Evolutionary conservation across 345 rosid species (phyloP).

Genomic region (Gynandropsis gynandra): DNA sequence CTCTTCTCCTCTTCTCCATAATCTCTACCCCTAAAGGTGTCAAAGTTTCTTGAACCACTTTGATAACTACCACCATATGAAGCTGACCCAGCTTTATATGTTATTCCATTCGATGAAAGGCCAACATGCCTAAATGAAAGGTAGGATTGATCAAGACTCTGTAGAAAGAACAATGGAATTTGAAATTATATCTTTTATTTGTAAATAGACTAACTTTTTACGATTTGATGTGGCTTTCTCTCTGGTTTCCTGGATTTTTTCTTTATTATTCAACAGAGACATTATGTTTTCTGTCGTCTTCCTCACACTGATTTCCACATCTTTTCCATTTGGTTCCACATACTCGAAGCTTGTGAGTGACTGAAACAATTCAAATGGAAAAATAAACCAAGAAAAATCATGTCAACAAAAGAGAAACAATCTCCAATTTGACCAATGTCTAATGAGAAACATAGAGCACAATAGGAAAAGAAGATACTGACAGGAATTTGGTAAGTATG

Average conservation of each 20-base stretch:
- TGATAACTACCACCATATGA: no score
- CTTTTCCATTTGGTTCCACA: no score
- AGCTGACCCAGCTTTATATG: no score
- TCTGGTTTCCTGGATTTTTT: constrained; percentile 81
- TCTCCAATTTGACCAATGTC: background rate
- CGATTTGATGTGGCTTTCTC: constrained; percentile 84
- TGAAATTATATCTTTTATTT: background rate
- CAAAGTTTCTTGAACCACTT: no score
- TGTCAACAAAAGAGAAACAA: constrained; percentile 25
- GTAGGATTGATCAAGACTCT: background rate
- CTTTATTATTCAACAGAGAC: constrained; percentile 64
- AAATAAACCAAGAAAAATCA: constrained; percentile 25
- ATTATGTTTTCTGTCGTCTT: constrained; percentile 84
- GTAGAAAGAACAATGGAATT: background rate
- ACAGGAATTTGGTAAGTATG: constrained; percentile 95
- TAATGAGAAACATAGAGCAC: constrained; percentile 7
- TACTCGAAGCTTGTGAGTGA: constrained; percentile 91
- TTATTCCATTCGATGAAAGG: no score
- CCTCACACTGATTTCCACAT: no score
- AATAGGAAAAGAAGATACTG: constrained; percentile 29
- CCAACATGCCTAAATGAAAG: constrained; percentile 44
- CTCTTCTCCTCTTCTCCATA: no score
- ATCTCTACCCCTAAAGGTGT: no score
- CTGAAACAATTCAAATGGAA: constrained; percentile 37
- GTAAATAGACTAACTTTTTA: constrained; percentile 60